Evolutionary conservation across 768 basidiomycete genomes (phyloP), one percentile per base, ranked within the genome.

Genomic region (Tremella fuciformis): DNA sequence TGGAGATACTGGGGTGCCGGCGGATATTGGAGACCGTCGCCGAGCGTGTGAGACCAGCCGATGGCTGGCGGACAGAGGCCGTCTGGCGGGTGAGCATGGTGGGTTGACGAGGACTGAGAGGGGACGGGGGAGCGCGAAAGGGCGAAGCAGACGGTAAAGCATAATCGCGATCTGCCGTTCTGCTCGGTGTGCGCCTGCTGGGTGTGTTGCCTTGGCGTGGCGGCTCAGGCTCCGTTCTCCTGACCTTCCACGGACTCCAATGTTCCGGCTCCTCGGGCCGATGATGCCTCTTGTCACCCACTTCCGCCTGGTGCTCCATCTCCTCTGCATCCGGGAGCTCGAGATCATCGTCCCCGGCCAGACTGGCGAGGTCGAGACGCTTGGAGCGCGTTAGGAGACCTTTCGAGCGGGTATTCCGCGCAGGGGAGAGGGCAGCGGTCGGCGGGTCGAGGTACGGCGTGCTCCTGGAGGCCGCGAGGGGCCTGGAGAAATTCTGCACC

Each of bases 381-480:
- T 46, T 59, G n/a, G 64, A 60, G 19, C 64, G 47, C 2, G 55
- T 63, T 1, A 62, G 15, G 1, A 37, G 25, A 19, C 60, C 53
- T 21, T 40, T 11, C 42, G 40, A 18, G 13, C 42, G 25, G 6
- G 50, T 44, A 13, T 47, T 49, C 29, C 42, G 50, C n/a, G 26
- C 41, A 21, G 60, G 55, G 38, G 65, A 57, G 22, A 62, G 42
- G 24, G 56, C 16, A 16, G 13, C 15, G 13, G 22, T 42, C 13
- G 66, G 66, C 6, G 63, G 62, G 53, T 67, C 66, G 18, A 67
- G 57, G 34, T 67, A 64, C 11, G 66, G 66, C 66, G 64, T 64
- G 9, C 58, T 60, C 18, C 41, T 46, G 15, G 63, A 64, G 7
- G 37, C 48, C 8, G 53, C 22, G 13, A 67, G 41, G 6, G 63